Evolutionary conservation across 2,329 filamentous ascomycete species (phyloP), one percentile per base, ranked within the genome.

Genomic region (Uncinocarpus reesii): DNA sequence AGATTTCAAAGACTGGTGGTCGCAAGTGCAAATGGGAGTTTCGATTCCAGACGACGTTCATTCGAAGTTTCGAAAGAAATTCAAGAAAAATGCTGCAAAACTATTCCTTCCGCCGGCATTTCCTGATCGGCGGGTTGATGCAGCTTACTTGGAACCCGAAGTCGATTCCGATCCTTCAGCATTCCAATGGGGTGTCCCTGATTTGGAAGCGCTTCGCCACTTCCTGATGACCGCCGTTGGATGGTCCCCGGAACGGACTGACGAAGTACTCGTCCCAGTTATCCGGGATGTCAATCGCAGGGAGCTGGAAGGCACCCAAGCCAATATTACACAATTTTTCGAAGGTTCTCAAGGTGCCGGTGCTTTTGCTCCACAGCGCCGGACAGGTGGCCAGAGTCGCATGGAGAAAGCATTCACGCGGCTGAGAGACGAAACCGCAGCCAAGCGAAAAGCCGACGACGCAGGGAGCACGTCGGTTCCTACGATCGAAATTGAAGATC

Each of bases 111-210:
- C 90, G 0, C 71, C 81, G 0, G 74, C 74, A 0, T 98, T 96
- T 57, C 92, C 93, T 0, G 85, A 82, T 57, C 64, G 76, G 0
- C 79, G 82, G 1, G 89, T 98, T 10, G 81, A 81, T 49, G 77
- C 84, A 7, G 92, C 93, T 1, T 98, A 98, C 62, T 69, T 90
- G 0, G 66, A 84, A 3, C 92, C 92, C 0, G 86, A 93, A 55
- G 90, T 96, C 8, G 92, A 98, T 63, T 71, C 68, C 45, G 83
- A 81, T 55, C 75, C 83, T 0, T 83, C 92, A 57, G 69, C 74
- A 0, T 98, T 98, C 61, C 85, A 92, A 63, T 98, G 93, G 92
- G 92, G 92, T 24, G 85, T 95, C 0, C 92, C 92, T 0, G 90
- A 98, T 61, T 74, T 98, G 0, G 86, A 92, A 52, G 86, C 86